Evolutionary conservation across 345 rosid genomes (phyloP).

Genomic region (Citrus reticulata): DNA sequence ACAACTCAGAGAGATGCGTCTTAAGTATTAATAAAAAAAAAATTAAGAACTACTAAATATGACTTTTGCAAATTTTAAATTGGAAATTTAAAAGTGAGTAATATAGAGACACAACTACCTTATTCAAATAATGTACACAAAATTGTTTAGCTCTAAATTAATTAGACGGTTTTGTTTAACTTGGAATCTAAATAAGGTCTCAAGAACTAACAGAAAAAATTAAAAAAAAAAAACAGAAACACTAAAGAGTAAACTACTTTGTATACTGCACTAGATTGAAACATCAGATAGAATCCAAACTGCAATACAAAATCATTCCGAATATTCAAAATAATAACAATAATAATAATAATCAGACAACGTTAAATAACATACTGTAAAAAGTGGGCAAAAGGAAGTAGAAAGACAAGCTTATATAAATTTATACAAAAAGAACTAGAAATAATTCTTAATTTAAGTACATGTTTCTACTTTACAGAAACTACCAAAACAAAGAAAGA

Average conservation of each 20-base stretch:
- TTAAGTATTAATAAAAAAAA: background rate
- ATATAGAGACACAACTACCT: too few relatives aligned
- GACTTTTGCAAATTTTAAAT: too few relatives aligned
- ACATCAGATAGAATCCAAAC: background rate
- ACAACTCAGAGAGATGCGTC: background rate
- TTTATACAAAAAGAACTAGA: background rate
- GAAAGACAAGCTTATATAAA: background rate
- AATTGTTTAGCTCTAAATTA: too few relatives aligned
- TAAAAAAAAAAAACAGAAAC: too few relatives aligned
- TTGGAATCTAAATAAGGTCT: too few relatives aligned
- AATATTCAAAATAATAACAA: background rate
- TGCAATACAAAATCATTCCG: background rate
- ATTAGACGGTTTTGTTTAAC: too few relatives aligned
- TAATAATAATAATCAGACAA: background rate
- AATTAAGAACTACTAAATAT: background rate
- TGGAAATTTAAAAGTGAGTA: too few relatives aligned
- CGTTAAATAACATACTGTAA: background rate
- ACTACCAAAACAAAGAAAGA: background rate
- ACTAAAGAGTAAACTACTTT: too few relatives aligned
- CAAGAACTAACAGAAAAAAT: too few relatives aligned
- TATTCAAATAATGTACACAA: too few relatives aligned
- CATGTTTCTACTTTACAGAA: background rate
- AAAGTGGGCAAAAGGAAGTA: constrained; percentile 1
- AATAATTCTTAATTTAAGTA: background rate
- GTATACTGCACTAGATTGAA: background rate